Base-by-base conservation (phyloP, 495 filamentous ascomycete genomes). In the Aspergillus mulundensis region DNA sequence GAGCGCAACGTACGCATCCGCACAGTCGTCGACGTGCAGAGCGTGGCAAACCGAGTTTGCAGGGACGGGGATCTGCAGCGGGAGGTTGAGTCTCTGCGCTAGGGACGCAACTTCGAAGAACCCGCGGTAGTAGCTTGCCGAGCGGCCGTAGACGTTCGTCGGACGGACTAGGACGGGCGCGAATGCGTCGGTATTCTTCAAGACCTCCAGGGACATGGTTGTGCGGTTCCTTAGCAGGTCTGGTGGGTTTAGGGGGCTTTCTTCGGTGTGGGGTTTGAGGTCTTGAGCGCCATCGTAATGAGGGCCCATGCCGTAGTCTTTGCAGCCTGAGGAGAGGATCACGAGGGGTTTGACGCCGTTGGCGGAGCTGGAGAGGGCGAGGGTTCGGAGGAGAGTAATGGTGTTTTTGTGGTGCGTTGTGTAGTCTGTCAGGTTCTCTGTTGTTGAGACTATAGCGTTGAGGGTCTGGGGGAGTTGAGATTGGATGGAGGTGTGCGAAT, bases 21-120 rank as follows among this genome's bases (percentile, higher is more conserved):
- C 57, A 10, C 57, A 60, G 30, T 60, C 57, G 23, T 60, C 57
- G 1, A 60, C 57, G 34, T 60, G 57, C 16, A 50, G 30, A 7
- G 45, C 46, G 24, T 60, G 57, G 7, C 40, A 40, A 1, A 60
- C 45, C 1, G 46, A 34, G 16, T 46, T 47, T 11, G 28, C 19
- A 4, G 28, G 28, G 1, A 32, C 57, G 0, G 57, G 40, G 12
- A 60, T 7, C 1, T 25, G 14, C 5, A 60, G 24, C 0, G 40
- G 38, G 5, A n/a, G 16, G 0, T 32, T 50, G 5, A 19, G 6
- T 3, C 32, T 20, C 20, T 5, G 3, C 6, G 18, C 21, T 5
- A 11, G 11, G 0, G 28, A 19, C 1, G 52, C 45, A 3, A 52
- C 21, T 32, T 58, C 56, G 20, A 60, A 60, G 19, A 60, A 55